These are phyloP conservation scores for Pinus tabuliformis DNA, from an alignment of 75 land plant genomes.

Conservation along the genomic window DNA sequence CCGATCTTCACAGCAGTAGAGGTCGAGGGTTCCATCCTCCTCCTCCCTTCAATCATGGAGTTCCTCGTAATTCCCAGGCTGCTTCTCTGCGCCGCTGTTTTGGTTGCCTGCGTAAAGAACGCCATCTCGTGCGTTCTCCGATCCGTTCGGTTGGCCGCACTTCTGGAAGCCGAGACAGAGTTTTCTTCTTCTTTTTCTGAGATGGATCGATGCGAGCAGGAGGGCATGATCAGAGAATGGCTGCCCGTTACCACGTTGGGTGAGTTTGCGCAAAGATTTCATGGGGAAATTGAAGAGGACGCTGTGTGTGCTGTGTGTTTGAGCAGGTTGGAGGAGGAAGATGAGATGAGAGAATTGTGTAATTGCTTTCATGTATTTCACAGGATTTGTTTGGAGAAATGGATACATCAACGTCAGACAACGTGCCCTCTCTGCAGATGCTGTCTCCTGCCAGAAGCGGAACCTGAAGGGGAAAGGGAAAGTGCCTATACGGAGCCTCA, in stretches of 20 bases:
- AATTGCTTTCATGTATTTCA: conserved; percentile 43
- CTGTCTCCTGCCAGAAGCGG: neutral
- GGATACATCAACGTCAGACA: conserved; percentile 31
- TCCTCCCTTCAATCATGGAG: conserved; percentile 18
- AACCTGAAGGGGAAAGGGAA: neutral
- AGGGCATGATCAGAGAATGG: conserved; percentile 33
- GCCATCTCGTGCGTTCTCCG: conserved; percentile 14
- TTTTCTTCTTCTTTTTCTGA: too few species aligned
- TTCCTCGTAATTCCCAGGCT: conserved; percentile 47
- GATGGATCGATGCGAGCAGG: conserved; percentile 14
- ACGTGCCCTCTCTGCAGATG: conserved; percentile 43
- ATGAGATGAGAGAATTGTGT: conserved; percentile 25
- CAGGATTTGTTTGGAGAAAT: conserved; percentile 33
- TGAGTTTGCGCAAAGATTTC: neutral
- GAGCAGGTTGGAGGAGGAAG: conserved; percentile 14
- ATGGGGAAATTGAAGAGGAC: neutral
- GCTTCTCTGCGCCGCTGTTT: conserved; percentile 24
- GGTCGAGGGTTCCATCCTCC: neutral
- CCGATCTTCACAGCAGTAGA: neutral
- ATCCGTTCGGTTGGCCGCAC: conserved; percentile 30
- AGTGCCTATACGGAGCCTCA: neutral
- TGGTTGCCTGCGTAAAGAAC: conserved; percentile 25
- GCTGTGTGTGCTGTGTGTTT: conserved; percentile 33
- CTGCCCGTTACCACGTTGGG: conserved; percentile 43
- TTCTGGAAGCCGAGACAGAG: conserved; percentile 24